Base-by-base conservation (phyloP, 257 asterid species). In the Coffea canephora region DNA sequence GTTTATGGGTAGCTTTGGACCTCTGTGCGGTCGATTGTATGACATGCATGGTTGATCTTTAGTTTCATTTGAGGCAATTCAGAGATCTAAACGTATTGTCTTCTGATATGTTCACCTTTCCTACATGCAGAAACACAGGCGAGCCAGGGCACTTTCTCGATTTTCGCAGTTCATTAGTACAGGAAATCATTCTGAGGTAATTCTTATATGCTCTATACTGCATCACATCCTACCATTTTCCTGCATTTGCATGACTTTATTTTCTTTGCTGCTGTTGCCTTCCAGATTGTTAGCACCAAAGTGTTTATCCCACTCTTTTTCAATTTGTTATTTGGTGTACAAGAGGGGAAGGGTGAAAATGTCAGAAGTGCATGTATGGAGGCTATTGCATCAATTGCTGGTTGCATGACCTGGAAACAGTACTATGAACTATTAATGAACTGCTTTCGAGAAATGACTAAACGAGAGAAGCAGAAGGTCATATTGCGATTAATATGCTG, bases 271-370 rank as follows among this genome's bases (percentile, higher is more conserved):
- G 68, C 70, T 68, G 14, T 76, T 69, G 59, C 66, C 68, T 82
- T 85, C 78, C 88, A 95, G 98, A 91, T 80, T 82, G 79, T 95
- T 86, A 87, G 94, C 81, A 86, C 86, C 65, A 85, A 87, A 85
- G 97, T 95, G 43, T 86, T 93, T 82, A 85, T 92, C 76, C 98
- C 98, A 27, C 89, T 95, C 57, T 88, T 95, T 79, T 93, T 92
- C 83, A 91, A 86, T 84, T 90, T 93, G 91, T 83, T 95, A 74
- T 90, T 89, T 81, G 92, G 86, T 49, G 84, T 88, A 34, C 93
- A 90, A 86, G 85, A 85, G 80, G 98, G 99, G 64, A 95, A 93
- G 84, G 98, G 91, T 76, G 99, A 95, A 83, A 89, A 95, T 87
- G 88, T 93, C 74, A 90, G 91, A 86, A 87, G 88, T 80, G 94